phyloP scores from a whole-genome alignment of 805 yeast species.

The Wickerhamiella slavikovae region DNA sequence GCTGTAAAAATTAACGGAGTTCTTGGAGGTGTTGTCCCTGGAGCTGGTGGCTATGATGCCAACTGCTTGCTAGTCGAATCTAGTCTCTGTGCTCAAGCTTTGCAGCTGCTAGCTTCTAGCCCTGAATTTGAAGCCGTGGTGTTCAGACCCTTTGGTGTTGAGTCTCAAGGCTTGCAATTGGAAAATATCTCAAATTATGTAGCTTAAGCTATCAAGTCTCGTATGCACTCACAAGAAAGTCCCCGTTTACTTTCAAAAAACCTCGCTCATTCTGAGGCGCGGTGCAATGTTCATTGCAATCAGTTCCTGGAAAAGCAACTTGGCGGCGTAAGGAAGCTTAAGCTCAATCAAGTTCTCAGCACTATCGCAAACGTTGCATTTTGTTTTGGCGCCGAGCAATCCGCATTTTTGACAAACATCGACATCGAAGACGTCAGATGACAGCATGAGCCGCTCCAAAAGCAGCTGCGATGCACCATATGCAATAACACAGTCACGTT shows the following conservation, averaged over 20 bases:
- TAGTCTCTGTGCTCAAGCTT: constrained; percentile 17
- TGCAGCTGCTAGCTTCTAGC: constrained; percentile 16
- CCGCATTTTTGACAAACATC: constrained; percentile 91
- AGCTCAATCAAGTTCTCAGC: constrained; percentile 71
- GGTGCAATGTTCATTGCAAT: constrained; percentile 99
- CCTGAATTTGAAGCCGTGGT: not conserved
- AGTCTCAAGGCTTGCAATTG: not conserved
- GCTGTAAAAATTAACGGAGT: constrained; percentile 46
- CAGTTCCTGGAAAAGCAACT: constrained; percentile 86
- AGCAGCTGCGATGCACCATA: constrained; percentile 94
- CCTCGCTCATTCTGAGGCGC: constrained; percentile 72
- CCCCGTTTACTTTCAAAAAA: constrained; percentile 22
- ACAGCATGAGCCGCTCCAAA: constrained; percentile 83
- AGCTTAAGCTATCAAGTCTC: too few relatives aligned
- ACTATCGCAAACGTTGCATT: constrained; percentile 94
- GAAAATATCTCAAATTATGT: too few relatives aligned
- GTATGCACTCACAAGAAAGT: too few relatives aligned
- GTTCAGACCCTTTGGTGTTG: too few relatives aligned
- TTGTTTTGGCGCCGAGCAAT: constrained; percentile 87
- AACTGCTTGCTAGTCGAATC: constrained; percentile 48
- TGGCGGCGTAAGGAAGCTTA: constrained; percentile 99
- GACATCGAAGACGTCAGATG: constrained; percentile 95
- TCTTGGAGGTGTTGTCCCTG: constrained; percentile 92
- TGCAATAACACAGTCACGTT: constrained; percentile 97
- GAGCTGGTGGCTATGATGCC: constrained; percentile 97